Conservation (phyloP, 2,329 filamentous ascomycete species). For the Myrmaecium sp. region DNA sequence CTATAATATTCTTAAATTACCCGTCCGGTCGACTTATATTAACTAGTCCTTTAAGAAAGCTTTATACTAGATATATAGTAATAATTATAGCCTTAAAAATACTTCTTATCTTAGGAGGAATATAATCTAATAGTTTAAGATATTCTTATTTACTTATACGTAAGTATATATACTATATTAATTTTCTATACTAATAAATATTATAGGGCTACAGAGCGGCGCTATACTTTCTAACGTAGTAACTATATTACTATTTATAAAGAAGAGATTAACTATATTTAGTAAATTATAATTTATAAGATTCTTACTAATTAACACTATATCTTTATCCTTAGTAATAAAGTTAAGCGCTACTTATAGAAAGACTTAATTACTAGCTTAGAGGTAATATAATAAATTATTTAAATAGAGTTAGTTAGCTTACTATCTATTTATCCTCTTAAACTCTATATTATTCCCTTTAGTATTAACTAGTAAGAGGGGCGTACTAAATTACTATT, state of each 20-base stretch:
- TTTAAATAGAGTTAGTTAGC: conserved; percentile 1
- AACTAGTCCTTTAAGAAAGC: no score
- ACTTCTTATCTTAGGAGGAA: no score
- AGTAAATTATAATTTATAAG: neutral
- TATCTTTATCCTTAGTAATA: neutral
- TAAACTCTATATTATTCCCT: conserved; percentile 1
- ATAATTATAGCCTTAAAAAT: no score
- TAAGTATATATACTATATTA: conserved; percentile 1
- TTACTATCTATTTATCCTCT: neutral
- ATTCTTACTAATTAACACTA: neutral
- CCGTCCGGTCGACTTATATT: no score
- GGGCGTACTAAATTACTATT: no score
- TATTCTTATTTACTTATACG: no score
- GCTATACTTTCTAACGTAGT: neutral
- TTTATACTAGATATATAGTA: no score
- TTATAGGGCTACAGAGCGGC: no score
- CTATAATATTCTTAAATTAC: conserved; percentile 1
- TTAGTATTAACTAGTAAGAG: conserved; percentile 1
- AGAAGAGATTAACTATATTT: neutral
- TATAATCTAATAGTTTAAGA: conserved; percentile 1
- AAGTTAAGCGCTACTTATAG: neutral
- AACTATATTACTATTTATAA: conserved; percentile 1
- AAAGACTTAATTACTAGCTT: no score
- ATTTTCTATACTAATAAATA: neutral
- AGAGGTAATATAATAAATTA: no score